Conservation (phyloP, 2,329 filamentous ascomycete genomes). For the Lachnellula cervina region DNA sequence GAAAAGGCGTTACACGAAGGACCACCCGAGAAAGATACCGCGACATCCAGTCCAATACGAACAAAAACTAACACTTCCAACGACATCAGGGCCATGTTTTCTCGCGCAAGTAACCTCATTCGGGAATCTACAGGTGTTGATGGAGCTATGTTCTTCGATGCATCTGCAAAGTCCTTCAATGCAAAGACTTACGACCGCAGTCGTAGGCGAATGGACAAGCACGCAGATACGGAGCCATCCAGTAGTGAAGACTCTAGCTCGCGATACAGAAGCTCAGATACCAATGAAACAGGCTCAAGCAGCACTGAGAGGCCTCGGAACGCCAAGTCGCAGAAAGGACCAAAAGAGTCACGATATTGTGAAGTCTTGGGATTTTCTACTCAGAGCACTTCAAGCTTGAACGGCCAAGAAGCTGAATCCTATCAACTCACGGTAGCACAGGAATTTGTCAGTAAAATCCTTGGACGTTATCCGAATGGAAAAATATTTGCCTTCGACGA, state of each 20-base stretch:
- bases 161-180: neutral
- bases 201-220: neutral
- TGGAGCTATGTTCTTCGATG: conserved; percentile 8
- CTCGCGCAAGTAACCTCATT: conserved; percentile 9
- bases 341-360: neutral
- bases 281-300: neutral
- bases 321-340: neutral
- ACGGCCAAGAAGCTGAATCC: neutral
- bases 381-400: conserved; percentile 4
- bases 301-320: neutral
- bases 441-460: conserved; percentile 1
- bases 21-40: neutral
- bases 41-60: neutral
- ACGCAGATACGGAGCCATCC: neutral
- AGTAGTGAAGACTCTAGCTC: neutral
- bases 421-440: conserved; percentile 1
- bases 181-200: too few relatives aligned
- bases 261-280: neutral
- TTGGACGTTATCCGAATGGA: conserved; percentile 9
- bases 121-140: conserved; percentile 8
- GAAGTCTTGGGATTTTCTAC: conserved; percentile 9
- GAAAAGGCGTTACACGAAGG: neutral
- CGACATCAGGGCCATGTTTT: conserved; percentile 1
- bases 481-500: conserved; percentile 9
- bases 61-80: neutral